Evolutionary conservation across 2,329 filamentous ascomycete genomes (phyloP).

Genomic region (Fusarium tuaranense): DNA sequence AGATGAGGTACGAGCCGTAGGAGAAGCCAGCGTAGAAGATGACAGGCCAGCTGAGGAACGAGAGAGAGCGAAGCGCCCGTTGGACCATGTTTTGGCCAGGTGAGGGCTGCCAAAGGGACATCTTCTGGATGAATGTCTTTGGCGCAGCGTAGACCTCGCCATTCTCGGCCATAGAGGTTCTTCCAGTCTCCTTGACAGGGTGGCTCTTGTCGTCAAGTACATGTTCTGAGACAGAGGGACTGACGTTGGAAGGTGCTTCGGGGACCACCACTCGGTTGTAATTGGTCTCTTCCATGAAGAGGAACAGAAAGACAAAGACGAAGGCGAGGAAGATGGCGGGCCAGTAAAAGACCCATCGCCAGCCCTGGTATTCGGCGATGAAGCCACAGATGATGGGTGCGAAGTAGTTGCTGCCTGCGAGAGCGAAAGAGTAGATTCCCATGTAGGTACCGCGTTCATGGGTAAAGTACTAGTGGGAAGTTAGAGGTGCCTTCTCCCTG

Average conservation of each 20-base stretch:
- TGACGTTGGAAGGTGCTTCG: neutral
- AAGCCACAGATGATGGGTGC: constrained; percentile 59
- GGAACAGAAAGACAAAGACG: constrained; percentile 56
- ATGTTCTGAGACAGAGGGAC: neutral
- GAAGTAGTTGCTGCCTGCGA: constrained; percentile 57
- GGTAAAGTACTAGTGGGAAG: constrained; percentile 46
- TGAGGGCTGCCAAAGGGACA: constrained; percentile 54
- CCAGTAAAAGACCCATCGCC: constrained; percentile 58
- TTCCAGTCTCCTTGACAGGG: neutral
- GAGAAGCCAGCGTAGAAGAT: constrained; percentile 57
- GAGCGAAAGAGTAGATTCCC: constrained; percentile 55
- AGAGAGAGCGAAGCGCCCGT: constrained; percentile 52
- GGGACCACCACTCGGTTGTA: constrained; percentile 54
- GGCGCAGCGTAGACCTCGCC: constrained; percentile 19
- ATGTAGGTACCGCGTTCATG: constrained; percentile 59
- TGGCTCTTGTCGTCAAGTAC: constrained; percentile 14
- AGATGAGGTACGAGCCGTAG: constrained; percentile 56
- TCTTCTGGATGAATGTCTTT: constrained; percentile 57
- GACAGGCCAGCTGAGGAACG: constrained; percentile 55
- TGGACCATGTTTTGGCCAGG: constrained; percentile 48
- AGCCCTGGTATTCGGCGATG: constrained; percentile 56
- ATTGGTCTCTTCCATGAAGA: constrained; percentile 71
- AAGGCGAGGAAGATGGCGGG: constrained; percentile 53
- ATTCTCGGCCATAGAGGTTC: neutral
- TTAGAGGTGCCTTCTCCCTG: neutral